Evolutionary conservation across 176 grass and related monocot species (phyloP), one percentile per base, ranked within the genome.

Genomic region (Echinochloa phyllopogon): DNA sequence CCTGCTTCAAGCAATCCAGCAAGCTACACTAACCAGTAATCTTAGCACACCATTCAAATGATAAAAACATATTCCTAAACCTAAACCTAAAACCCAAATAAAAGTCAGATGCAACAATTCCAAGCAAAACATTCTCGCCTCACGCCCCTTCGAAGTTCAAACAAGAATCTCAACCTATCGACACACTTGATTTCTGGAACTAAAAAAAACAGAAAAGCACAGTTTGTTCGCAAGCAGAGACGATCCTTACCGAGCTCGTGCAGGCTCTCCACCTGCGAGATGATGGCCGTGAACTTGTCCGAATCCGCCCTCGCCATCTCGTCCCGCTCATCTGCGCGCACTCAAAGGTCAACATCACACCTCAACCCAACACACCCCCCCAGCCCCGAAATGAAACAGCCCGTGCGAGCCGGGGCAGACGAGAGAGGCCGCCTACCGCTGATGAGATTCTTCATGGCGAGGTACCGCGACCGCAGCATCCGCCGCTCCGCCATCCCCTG

Each of bases 181-280:
- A 74, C 15, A 6, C n/a, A 48, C 1, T 4, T 33, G 18, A 63
- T 37, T 64, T 8, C n/a, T 9, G 55, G 10, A 42, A 77, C 6
- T 1, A 7, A 55, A 65, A 17, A 65, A 0, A 9, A 33, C n/a
- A 33, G 29, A 33, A 25, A 65, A 33, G 49, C 0, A 21, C 13
- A 81, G 14, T 41, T 40, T 1, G 6, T 6, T 45, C 17, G 33
- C 39, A 77, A 57, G 33, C 53, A 42, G 56, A 79, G 36, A 61
- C n/a, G 60, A 42, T 39, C 12, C 47, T 24, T 94, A 94, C 95
- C 95, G 8, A 70, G 82, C 72, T 97, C 86, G 87, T 97, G 95
- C 84, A 97, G 79, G 81, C 75, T 82, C 21, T 97, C 95, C 38
- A 97, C 90, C 81, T 94, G 84, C 65, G 84, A 87, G 84, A 97